Evolutionary conservation across 73 alveolate species (phyloP).

Genomic region (Paramecium sonneborni): DNA sequence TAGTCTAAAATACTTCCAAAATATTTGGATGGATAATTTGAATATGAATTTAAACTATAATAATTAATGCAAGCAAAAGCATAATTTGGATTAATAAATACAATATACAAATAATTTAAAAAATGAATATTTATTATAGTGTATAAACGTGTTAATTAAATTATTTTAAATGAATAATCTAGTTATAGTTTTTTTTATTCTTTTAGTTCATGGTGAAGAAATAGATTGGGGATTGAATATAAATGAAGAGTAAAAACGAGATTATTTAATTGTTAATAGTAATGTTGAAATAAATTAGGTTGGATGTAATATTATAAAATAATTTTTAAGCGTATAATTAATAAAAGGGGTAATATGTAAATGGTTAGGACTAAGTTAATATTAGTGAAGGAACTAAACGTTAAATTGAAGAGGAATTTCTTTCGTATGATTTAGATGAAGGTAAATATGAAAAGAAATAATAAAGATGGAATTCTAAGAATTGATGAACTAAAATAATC

Average conservation of each 20-base stretch:
- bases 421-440: neutral
- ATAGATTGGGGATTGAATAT: too few species aligned
- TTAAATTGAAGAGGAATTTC: neutral
- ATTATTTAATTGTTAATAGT: neutral
- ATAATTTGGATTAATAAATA: conserved; percentile 1
- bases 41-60: neutral
- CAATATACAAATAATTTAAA: neutral
- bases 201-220: neutral
- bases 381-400: neutral
- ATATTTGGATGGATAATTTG: neutral
- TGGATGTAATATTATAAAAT: neutral
- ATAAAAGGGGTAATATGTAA: neutral
- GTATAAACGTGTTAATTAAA: neutral
- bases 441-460: neutral
- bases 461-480: neutral
- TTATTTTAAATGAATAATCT: neutral
- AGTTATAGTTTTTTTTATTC: neutral
- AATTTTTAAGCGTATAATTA: neutral
- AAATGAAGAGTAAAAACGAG: neutral
- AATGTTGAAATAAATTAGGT: neutral
- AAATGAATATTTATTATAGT: neutral
- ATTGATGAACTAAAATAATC: neutral
- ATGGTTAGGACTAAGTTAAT: neutral
- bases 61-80: conserved; percentile 24
- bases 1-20: neutral